Evolutionary conservation across 352 stramenopile genomes (phyloP), one percentile per base, ranked within the genome.

Genomic region (Aphanomyces stellatus): DNA sequence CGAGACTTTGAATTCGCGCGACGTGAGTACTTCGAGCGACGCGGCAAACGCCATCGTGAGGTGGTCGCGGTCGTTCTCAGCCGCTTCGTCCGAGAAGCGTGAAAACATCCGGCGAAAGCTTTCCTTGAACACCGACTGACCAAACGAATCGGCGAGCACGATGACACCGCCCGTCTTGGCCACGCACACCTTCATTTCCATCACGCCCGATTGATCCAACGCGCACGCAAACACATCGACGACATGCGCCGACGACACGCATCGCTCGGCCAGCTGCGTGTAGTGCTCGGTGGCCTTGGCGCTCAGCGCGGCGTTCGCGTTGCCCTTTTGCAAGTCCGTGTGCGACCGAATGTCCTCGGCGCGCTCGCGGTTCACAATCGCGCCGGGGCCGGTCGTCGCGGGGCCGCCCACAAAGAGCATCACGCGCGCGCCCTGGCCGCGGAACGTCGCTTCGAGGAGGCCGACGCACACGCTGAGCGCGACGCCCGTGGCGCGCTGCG

Each of bases 141-240:
- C 91, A 71, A 99, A 99, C 37, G 83, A 98, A 80, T 99, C 98
- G 65, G 91, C 97, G 37, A 99, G 78, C 17, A 99, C 95, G 75
- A 98, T 98, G n/a, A 98, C 87, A 62, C 97, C 97, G 49, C 97
- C 97, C n/a, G 96, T 99, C 73, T 96, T 96, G 72, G 98, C 93
- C 34, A 99, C 93, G 64, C 97, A 97, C 30, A 88, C 81, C 55
- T 93, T 92, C 96, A 99, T 99, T 80, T 99, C 97, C 77, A 99
- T 91, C 64, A 99, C 90, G 69, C 97, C 97, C 66, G 88, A 91
- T 74, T 98, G 91, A 82, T 99, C 97, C 43, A 99, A 77, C 53
- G 90, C 98, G 75, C 97, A 99, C 2, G 97, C 97, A 78, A 99
- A 99, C 41, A 99, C 91, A 76, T 99, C 97, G 24, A 99, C 93